Percentiles rank a stretch among this genome's conserved stretches.
Evolutionary conservation across 2,329 filamentous ascomycete species (phyloP).

Genomic region (Mycogone perniciosa): DNA sequence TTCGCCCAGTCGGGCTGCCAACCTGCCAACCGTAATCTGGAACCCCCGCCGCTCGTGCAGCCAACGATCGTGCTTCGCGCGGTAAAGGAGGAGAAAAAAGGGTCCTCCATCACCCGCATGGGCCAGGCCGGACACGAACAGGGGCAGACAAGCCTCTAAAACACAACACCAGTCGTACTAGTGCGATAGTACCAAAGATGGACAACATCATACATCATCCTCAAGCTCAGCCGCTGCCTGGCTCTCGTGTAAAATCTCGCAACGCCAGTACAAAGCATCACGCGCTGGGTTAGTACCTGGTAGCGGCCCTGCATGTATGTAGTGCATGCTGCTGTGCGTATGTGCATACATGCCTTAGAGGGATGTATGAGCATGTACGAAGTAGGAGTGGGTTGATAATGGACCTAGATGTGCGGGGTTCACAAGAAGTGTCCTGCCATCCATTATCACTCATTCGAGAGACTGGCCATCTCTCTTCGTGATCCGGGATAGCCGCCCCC

Average conservation of each 20-base stretch:
- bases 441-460: too few species aligned
- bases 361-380: not conserved
- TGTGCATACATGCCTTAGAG: not conserved
- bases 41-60: constrained; percentile 4
- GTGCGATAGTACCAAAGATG: too few species aligned
- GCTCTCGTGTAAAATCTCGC: too few species aligned
- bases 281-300: not conserved
- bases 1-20: constrained; percentile 1
- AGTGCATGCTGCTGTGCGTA: not conserved
- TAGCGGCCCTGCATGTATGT: not conserved
- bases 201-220: too few species aligned
- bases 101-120: not conserved
- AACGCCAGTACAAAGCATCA: not conserved
- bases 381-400: not conserved
- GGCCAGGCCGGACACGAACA: not conserved
- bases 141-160: not conserved
- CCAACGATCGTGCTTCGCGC: constrained; percentile 9
- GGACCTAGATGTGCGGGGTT: not conserved
- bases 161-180: not conserved
- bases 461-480: too few species aligned
- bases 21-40: constrained; percentile 1
- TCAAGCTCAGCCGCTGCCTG: too few species aligned
- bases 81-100: not conserved
- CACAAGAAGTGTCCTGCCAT: too few species aligned
- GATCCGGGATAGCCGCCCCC: too few species aligned